Percentiles rank a stretch among this genome's conserved stretches.
phyloP scores from a whole-genome alignment of 2,329 filamentous ascomycete genomes.

The Nothophoma quercina region DNA sequence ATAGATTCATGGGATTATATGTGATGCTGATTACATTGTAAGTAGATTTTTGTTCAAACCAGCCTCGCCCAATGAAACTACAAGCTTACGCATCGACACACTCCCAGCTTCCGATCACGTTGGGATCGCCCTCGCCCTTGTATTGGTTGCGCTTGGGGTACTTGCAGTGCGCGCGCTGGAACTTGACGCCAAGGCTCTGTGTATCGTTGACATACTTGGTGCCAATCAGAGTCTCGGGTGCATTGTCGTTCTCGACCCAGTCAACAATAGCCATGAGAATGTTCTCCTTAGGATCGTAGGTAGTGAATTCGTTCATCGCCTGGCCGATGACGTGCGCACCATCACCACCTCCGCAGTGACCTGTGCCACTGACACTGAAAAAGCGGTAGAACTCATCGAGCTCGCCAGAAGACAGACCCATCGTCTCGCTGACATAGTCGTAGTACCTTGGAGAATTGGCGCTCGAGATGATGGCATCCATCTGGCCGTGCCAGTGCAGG shows the following conservation, averaged over 20 bases:
- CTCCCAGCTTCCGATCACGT: slow-evolving; percentile 42
- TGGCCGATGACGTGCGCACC: slow-evolving; percentile 54
- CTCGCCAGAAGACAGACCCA: slow-evolving; percentile 44
- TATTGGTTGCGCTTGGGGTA: slow-evolving; percentile 47
- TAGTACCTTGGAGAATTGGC: slow-evolving; percentile 59
- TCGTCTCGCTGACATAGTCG: slow-evolving; percentile 55
- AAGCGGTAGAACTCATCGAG: slow-evolving; percentile 58
- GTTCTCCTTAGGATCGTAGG: slow-evolving; percentile 52
- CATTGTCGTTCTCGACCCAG: slow-evolving; percentile 55
- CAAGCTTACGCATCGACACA: slow-evolving; percentile 31
- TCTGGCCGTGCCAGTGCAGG: slow-evolving; percentile 56
- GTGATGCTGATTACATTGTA: no score
- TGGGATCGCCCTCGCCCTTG: slow-evolving; percentile 40
- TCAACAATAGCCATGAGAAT: slow-evolving; percentile 57
- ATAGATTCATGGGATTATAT: no score
- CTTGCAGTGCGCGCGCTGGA: slow-evolving; percentile 48
- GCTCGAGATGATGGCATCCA: slow-evolving; percentile 55
- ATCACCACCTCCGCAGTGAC: slow-evolving; percentile 59
- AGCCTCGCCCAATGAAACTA: no score
- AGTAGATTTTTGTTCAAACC: no score
- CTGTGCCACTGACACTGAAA: slow-evolving; percentile 62
- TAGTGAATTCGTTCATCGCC: slow-evolving; percentile 21
- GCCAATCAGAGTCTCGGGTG: slow-evolving; percentile 51
- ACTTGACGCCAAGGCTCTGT: slow-evolving; percentile 37
- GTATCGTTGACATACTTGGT: slow-evolving; percentile 43